A percentile compares a stretch with the other conserved stretches of the same genome.
Conservation (phyloP, 2,329 filamentous ascomycete species). For the Xylariaceae sp. region DNA sequence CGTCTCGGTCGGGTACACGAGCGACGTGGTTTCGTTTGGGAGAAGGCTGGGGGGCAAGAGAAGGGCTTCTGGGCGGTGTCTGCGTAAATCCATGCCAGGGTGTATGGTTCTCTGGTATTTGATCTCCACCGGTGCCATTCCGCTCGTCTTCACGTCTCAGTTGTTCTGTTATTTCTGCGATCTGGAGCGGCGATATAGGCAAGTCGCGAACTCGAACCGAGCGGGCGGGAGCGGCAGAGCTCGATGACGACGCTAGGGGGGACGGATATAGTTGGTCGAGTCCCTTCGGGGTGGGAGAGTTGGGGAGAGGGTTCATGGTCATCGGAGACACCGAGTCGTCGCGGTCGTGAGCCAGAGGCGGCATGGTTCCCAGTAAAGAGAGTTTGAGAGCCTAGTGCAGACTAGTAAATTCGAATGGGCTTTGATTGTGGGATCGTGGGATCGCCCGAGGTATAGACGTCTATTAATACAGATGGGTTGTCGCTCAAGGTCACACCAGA, state of each 20-base stretch:
- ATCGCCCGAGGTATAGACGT: no score
- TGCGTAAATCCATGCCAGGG: constrained; percentile 17
- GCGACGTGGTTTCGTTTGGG: constrained; percentile 15
- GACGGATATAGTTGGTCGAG: constrained; percentile 21
- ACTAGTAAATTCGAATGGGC: not conserved
- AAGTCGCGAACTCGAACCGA: constrained; percentile 16
- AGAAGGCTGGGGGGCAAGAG: constrained; percentile 18
- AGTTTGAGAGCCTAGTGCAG: not conserved
- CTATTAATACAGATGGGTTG: not conserved
- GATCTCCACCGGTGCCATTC: constrained; percentile 34
- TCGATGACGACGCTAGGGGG: constrained; percentile 21
- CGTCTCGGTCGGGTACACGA: constrained; percentile 15
- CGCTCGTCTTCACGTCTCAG: constrained; percentile 21
- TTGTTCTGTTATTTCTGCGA: constrained; percentile 16
- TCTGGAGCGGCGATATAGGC: constrained; percentile 21
- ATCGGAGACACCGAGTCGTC: constrained; percentile 34
- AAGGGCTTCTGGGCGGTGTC: constrained; percentile 16
- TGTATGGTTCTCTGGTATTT: constrained; percentile 29
- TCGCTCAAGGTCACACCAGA: not conserved
- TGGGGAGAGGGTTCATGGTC: constrained; percentile 27
- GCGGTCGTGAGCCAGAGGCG: constrained; percentile 22
- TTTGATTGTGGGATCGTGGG: no score
- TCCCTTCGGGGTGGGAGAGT: constrained; percentile 21
- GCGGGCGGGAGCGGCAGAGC: constrained; percentile 21
- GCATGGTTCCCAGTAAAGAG: not conserved